Evolutionary conservation across 78 protist genomes (phyloP), one percentile per base, ranked within the genome.

Genomic region (Monosiga brevicollis): DNA sequence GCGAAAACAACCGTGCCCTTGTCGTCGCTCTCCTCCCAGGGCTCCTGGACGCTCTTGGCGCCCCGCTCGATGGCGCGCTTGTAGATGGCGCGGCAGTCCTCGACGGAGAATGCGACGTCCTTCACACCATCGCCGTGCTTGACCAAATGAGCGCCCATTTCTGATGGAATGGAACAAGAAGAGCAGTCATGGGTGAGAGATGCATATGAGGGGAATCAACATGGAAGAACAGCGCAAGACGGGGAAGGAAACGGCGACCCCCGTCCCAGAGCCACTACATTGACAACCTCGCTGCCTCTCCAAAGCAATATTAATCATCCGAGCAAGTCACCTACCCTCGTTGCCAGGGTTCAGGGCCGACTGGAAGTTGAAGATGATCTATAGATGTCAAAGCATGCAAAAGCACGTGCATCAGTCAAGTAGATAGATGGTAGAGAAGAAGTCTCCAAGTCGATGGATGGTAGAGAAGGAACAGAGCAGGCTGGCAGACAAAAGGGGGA

Each of bases 61-160:
- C 97, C 97, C 20, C 84, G 79, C 25, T 36, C 79, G 39, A 90
- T 62, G 32, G 95, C 95, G 2, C 37, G 35, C 42, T 87, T 42
- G 89, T 83, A 94, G 76, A 89, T 78, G 42, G 74, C 90, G 10
- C 76, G 49, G 74, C 82, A 91, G 73, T 92, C 93, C 10, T 71
- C 77, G 70, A 93, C 95, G 20, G 11, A 29, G 87, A 95, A 89
- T 40, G 94, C 95, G 32, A 95, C 85, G 87, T 93, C 95, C 62
- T 81, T 79, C 54, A 91, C 95, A 42, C 94, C 97, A 73, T 92
- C 95, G 42, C 97, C 97, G 81, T 93, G 95, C 81, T 29, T 41
- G 77, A 1, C 29, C 79, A 88, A 80, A 71, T 87, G 91, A 0
- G 49, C 90, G 41, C 82, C 83, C 80, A 87, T 85, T 24, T 79